These are phyloP conservation scores for Oryza brachyantha DNA, from an alignment of 176 grass and related monocot species.

Conservation along the genomic window DNA sequence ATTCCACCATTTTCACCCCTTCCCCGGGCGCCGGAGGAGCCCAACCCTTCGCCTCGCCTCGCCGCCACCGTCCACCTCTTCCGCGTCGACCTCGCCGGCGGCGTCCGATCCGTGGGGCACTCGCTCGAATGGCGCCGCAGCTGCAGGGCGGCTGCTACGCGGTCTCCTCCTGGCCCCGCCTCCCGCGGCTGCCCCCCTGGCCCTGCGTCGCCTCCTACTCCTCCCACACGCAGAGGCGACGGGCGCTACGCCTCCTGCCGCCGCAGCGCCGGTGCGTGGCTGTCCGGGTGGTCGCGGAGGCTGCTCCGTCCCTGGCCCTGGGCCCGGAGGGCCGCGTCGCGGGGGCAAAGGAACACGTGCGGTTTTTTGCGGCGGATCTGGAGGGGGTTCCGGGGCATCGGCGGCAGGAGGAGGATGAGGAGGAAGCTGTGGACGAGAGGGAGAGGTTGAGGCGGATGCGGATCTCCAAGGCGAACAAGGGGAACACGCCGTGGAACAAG, in stretches of 20 bases:
- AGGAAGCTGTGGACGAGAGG: slow-evolving; percentile 53
- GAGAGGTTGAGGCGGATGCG: slow-evolving; percentile 70
- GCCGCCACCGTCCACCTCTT: not conserved
- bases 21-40: not conserved
- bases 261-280: not conserved
- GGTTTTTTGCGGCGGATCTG: not conserved
- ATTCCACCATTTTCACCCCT: not conserved
- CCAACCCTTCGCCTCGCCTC: too few relatives aligned
- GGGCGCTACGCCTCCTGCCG: slow-evolving; percentile 11
- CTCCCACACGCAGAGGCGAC: not conserved
- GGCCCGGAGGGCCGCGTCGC: not conserved
- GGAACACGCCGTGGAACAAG: slow-evolving; percentile 96
- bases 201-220: too few relatives aligned
- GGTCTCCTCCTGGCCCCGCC: slow-evolving; percentile 34
- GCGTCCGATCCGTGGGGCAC: too few relatives aligned
- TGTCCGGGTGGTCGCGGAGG: slow-evolving; percentile 16
- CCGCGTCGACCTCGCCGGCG: not conserved
- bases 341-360: not conserved
- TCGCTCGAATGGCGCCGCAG: slow-evolving; percentile 35
- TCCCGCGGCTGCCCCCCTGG: slow-evolving; percentile 24
- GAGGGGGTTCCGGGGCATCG: not conserved
- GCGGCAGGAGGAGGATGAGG: slow-evolving; percentile 29
- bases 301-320: not conserved
- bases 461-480: slow-evolving; percentile 89
- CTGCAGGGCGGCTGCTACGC: slow-evolving; percentile 38